A percentile compares a stretch with the other conserved stretches of the same genome.
Evolutionary conservation across 768 basidiomycete genomes (phyloP).

Genomic region (Porpolomopsis calyptriformis): DNA sequence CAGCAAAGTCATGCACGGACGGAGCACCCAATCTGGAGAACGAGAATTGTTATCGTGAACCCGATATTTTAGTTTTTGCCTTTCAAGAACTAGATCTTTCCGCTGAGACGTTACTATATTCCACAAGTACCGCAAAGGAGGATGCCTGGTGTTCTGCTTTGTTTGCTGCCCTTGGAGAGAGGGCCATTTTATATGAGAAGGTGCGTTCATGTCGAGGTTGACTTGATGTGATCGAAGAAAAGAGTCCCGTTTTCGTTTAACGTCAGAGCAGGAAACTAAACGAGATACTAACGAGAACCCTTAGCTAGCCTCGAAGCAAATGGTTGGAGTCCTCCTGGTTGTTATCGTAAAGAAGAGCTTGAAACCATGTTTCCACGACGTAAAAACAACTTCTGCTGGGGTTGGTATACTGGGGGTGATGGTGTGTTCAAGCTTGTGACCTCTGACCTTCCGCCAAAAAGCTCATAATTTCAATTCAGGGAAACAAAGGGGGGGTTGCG

Average conservation of each 20-base stretch:
- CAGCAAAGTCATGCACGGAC: background rate
- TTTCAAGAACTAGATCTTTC: conserved; percentile 79
- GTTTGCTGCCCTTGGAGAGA: conserved; percentile 63
- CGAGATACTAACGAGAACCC: background rate
- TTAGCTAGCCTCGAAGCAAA: conserved; percentile 64
- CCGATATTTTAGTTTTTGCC: conserved; percentile 64
- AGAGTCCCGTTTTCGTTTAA: no score
- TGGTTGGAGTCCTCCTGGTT: conserved; percentile 75
- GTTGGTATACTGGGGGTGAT: conserved; percentile 72
- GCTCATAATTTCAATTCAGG: conserved; percentile 33
- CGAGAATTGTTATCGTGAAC: conserved; percentile 27
- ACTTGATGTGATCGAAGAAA: no score
- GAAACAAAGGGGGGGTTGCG: conserved; percentile 75
- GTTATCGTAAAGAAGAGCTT: conserved; percentile 51
- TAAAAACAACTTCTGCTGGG: conserved; percentile 45
- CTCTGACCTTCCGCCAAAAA: background rate
- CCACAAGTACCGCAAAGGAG: conserved; percentile 49
- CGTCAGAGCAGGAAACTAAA: no score
- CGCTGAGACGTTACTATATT: conserved; percentile 66
- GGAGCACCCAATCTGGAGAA: background rate
- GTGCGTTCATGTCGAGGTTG: conserved; percentile 21
- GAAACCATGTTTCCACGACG: conserved; percentile 38
- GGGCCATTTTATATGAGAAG: conserved; percentile 54
- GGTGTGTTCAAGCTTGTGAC: conserved; percentile 30
- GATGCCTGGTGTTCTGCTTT: conserved; percentile 64